phyloP scores from a whole-genome alignment of 2,329 filamentous ascomycete genomes.

The Beauveria rudraprayagi region DNA sequence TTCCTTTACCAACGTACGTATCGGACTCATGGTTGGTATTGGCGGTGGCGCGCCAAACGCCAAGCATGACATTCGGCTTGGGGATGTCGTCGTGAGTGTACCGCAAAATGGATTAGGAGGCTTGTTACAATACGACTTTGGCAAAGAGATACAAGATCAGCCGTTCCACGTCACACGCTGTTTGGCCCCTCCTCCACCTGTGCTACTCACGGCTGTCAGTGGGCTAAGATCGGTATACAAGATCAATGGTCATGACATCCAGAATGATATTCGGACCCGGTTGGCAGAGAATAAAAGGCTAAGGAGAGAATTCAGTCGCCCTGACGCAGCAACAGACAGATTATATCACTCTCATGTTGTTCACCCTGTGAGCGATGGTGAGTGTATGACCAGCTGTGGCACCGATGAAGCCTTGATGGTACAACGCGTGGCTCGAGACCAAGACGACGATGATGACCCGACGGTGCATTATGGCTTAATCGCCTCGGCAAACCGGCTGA shows the following conservation, averaged over 20 bases:
- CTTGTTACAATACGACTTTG: background rate
- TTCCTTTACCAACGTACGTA: conserved; percentile 22
- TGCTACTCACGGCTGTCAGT: background rate
- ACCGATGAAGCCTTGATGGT: background rate
- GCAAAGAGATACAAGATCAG: background rate
- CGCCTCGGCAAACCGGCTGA: background rate
- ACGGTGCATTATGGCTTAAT: background rate
- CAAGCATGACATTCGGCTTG: conserved; percentile 22
- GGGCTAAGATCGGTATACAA: too few relatives aligned
- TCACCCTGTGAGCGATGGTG: too few relatives aligned
- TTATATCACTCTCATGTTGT: too few relatives aligned
- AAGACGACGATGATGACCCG: background rate
- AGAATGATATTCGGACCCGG: too few relatives aligned
- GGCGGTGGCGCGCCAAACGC: conserved; percentile 25
- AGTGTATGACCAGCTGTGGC: too few relatives aligned
- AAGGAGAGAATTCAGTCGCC: too few relatives aligned
- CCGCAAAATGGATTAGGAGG: background rate
- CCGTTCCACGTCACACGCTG: background rate
- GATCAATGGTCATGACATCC: too few relatives aligned
- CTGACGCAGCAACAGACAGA: too few relatives aligned
- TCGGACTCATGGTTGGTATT: conserved; percentile 27
- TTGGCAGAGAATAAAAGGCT: too few relatives aligned
- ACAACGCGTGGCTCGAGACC: background rate
- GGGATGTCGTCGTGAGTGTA: conserved; percentile 17
- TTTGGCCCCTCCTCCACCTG: background rate